Evolutionary conservation across 176 grass and related monocot species (phyloP), one percentile per base, ranked within the genome.

Genomic region (Luzula sylvatica): DNA sequence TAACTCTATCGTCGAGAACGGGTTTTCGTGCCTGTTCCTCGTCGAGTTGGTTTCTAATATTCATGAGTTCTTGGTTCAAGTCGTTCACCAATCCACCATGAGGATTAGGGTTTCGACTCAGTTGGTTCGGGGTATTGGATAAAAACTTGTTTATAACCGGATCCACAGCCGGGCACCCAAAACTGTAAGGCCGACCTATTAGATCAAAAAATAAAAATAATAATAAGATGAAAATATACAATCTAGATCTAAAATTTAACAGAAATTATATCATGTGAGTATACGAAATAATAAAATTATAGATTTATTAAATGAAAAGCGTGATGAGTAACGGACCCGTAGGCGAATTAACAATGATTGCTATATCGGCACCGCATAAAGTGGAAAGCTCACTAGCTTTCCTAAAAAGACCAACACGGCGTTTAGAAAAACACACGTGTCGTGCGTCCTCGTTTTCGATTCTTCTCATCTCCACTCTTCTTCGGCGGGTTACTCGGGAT

Each of bases 371-470:
- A 23, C 57, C 57, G 11, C 57, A 61, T 24, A 45, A 8, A 25
- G 57, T 61, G 16, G 38, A 14, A 3, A 45, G 38, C 20, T 61
- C 57, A 17, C 57, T 45, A 45, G 57, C 57, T 26, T 61, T 61
- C 16, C 43, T 61, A 27, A 26, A 45, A 20, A 61, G 43, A 7
- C 39, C 57, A 1, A 9, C 43, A 26, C 57, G 38, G 43, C 12
- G 57, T 23, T 61, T 61, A 44, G 57, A 45, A 20, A 61, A 61
- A 21, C 57, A 45, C 40, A 61, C 39, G 15, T 61, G 38, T 26
- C 57, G 57, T 17, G 20, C 57, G 15, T 24, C 30, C 38, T 15
- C 15, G n/a, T 45, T 46, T 42, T 61, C 39, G 25, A 44, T 46
- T 35, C 13, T 61, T 26, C 25, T 44, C 39, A 61, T n/a, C 21